Percentiles rank a stretch among this genome's conserved stretches.
phyloP scores from a whole-genome alignment of 495 filamentous ascomycete species.

The Podospora fimiseda region DNA sequence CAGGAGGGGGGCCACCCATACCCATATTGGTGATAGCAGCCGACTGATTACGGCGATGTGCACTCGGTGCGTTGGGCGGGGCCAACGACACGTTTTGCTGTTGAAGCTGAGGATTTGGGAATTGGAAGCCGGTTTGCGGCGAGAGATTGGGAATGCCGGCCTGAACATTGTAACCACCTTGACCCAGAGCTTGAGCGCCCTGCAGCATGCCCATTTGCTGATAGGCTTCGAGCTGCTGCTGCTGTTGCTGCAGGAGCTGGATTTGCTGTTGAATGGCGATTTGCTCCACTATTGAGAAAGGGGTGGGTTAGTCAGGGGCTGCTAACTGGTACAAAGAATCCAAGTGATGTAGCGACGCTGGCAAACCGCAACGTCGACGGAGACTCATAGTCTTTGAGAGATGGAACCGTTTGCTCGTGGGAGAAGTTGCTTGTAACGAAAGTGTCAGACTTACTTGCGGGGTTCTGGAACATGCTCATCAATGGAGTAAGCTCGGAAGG shows the following conservation, averaged over 20 bases:
- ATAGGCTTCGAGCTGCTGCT: conserved; percentile 94
- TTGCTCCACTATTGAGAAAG: conserved; percentile 74
- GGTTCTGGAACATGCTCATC: conserved; percentile 79
- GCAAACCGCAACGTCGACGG: not conserved
- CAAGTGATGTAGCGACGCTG: not conserved
- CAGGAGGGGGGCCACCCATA: conserved; percentile 81
- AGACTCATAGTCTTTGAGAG: too few relatives aligned
- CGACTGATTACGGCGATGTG: conserved; percentile 97
- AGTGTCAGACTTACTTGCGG: conserved; percentile 44
- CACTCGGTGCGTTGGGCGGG: conserved; percentile 66
- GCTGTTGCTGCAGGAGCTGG: conserved; percentile 93
- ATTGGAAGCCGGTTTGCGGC: conserved; percentile 84
- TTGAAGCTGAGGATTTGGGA: conserved; percentile 74
- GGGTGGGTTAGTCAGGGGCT: conserved; percentile 21
- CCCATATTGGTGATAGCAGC: conserved; percentile 90
- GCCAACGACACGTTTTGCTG: conserved; percentile 67
- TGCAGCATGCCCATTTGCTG: conserved; percentile 94
- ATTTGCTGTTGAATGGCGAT: conserved; percentile 98
- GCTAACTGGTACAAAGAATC: not conserved
- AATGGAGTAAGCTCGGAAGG: conserved; percentile 96
- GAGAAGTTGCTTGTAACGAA: too few relatives aligned
- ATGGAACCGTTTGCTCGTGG: too few relatives aligned
- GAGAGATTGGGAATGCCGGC: conserved; percentile 66
- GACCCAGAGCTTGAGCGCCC: conserved; percentile 68
- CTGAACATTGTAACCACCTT: conserved; percentile 61